Percentiles rank a stretch among this genome's conserved stretches.
phyloP scores from a whole-genome alignment of 768 basidiomycete species.

The Suillus bovinus region DNA sequence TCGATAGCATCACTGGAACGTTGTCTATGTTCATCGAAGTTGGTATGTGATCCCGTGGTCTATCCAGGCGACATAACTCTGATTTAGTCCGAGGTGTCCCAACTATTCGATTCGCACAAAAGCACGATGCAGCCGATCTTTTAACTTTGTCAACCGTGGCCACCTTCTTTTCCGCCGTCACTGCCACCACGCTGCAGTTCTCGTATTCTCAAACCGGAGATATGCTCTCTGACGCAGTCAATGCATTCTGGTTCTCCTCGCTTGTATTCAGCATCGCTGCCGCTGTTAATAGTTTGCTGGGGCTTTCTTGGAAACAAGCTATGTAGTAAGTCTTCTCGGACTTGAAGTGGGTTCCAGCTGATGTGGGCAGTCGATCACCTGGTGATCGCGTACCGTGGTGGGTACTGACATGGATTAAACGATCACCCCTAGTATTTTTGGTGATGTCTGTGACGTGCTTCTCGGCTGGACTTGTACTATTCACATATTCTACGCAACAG shows the following conservation, averaged over 20 bases:
- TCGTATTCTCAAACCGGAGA: constrained; percentile 44
- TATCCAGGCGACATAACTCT: background rate
- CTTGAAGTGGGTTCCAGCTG: background rate
- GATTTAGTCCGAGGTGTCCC: constrained; percentile 55
- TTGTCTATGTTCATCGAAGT: constrained; percentile 78
- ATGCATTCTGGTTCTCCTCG: constrained; percentile 74
- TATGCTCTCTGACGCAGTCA: constrained; percentile 52
- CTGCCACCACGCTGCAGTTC: constrained; percentile 71
- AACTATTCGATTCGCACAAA: constrained; percentile 74
- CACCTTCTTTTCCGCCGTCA: constrained; percentile 77
- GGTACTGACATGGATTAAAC: constrained; percentile 81
- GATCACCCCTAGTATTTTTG: constrained; percentile 75
- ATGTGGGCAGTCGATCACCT: constrained; percentile 62
- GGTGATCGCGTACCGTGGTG: constrained; percentile 80
- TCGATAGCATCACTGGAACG: constrained; percentile 66
- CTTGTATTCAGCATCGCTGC: constrained; percentile 77
- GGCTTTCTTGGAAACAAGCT: constrained; percentile 78
- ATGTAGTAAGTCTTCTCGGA: constrained; percentile 64
- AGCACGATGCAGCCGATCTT: constrained; percentile 67
- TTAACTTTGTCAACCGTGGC: constrained; percentile 76
- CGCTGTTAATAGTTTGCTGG: constrained; percentile 75
- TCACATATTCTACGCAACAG: constrained; percentile 66
- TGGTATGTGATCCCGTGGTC: constrained; percentile 41
- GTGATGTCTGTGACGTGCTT: constrained; percentile 77
- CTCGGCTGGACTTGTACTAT: constrained; percentile 70